Base-by-base conservation (phyloP, 2,329 filamentous ascomycete species). In the Verticillium tricorpus region DNA sequence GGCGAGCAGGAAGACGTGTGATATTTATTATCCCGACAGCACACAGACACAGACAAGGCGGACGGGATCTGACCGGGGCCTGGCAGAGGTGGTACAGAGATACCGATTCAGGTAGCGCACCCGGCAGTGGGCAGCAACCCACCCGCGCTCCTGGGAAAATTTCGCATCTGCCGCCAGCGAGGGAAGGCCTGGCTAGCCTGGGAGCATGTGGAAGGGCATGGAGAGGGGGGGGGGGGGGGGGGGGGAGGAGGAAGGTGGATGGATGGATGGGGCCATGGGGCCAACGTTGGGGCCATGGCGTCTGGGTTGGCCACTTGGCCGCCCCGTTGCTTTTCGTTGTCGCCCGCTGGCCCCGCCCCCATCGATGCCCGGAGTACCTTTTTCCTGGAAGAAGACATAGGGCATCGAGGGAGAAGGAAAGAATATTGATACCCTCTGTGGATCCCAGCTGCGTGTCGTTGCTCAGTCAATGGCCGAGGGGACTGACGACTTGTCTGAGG, bases 1-100 rank as follows among this genome's bases (percentile, higher is more conserved):
- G 57, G 39, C 39, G 57, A 50, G 25, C 37, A 40, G 25, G n/a
- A 31, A 31, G 57, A 31, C 25, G 25, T 58, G 15, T 39, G 39
- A 28, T 58, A 58, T 58, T 58, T 58, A 58, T 32, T 58, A 58
- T 32, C 22, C 57, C 37, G 56, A 34, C 32, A 8, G 57, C 12
- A 22, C 35, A 40, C 28, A 28, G 28, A 37, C 35, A 45, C 19
- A 28, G 22, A 50, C 40, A 50, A 50, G 40, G 12, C 40, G 40
- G 40, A 3, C 40, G 40, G n/a, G 40, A 50, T 50, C 40, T 50
- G 40, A 50, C 40, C 40, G 40, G 40, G 40, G 40, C 40, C 19
- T 50, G 40, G n/a, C 19, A 50, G 40, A 11, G 28, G 40, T 50
- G 40, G n/a, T n/a, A 50, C 40, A 22, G 40, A 50, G 40, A n/a